Base-by-base conservation (phyloP, 2,329 filamentous ascomycete species). In the Beauveria pseudobassiana region DNA sequence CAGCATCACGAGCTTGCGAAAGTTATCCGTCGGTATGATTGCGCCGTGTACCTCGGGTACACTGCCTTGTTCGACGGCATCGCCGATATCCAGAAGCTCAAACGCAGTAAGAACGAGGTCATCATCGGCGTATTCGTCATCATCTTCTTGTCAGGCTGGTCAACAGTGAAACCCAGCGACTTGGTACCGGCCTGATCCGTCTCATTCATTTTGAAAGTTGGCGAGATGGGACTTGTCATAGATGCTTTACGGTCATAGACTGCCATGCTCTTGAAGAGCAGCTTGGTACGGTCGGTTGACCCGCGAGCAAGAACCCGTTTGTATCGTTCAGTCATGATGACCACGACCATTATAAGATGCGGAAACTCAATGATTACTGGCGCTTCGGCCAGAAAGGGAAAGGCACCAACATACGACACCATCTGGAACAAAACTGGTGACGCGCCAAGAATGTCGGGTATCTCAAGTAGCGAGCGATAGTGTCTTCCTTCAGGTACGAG, bases 11-110 rank as follows among this genome's bases (percentile, higher is more conserved):
- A 92, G 75, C 67, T 85, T 87, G 50, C 86, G 81, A 61, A 91
- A 84, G 69, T 91, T 91, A 69, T 91, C 88, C 0, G 85, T 83
- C 0, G 89, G 88, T 56, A 92, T 88, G 65, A 89, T 85, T 34
- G 87, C 85, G n/a, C 82, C 81, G 49, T 84, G 80, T 1, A 84
- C 81, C 3, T 79, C 79, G 0, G 79, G 73, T 3, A 73, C 70
- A 63, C 80, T 78, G 18, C 78, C 79, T 3, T 83, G 78, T 65
- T 80, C 81, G 65, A 86, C 84, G 0, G 82, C 83, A 10, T 87
- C 83, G 53, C 82, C 77, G 34, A 85, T 82, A 70, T 90, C 83
- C 63, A 92, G 78, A 0, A 86, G 80, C 63, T 90, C 86, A 46
- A 91, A 78, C 0, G 88, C 87, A 1, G 87, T 87, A 26, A 90